These are phyloP conservation scores for Magnusiomyces suaveolens DNA, from an alignment of 1,139 yeast genomes.

Conservation along the genomic window DNA sequence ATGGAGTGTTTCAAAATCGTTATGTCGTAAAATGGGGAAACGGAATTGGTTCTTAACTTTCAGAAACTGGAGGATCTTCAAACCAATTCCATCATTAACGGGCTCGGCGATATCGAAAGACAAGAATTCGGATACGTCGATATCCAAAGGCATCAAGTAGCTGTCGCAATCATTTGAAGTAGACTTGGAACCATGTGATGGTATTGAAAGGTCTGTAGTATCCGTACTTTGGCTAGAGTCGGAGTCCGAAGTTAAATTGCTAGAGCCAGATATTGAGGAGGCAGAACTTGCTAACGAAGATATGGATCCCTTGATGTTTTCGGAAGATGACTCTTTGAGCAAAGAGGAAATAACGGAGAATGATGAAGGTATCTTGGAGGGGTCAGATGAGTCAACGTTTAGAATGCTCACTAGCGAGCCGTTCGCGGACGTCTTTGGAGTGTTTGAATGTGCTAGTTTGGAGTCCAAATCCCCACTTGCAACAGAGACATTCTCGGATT, in stretches of 20 bases:
- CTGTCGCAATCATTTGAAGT: background rate
- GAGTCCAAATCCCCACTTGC: background rate
- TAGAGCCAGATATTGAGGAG: background rate
- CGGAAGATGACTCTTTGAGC: slow-evolving; percentile 3
- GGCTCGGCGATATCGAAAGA: background rate
- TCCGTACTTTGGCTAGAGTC: background rate
- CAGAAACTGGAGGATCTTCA: background rate
- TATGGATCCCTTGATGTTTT: background rate
- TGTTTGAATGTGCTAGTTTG: background rate
- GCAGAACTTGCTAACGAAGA: background rate
- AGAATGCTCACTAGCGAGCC: slow-evolving; percentile 4
- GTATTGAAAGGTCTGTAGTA: background rate
- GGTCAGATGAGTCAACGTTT: background rate
- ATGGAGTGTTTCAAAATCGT: background rate
- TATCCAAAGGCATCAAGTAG: slow-evolving; percentile 4
- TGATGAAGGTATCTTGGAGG: background rate
- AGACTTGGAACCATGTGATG: background rate
- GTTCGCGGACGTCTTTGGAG: background rate
- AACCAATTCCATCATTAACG: background rate
- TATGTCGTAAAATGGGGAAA: background rate
- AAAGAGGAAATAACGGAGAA: slow-evolving; percentile 5
- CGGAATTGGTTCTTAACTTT: background rate
- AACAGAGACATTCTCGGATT: background rate
- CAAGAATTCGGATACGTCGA: slow-evolving; percentile 1
- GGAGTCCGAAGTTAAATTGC: background rate